A percentile compares a stretch with the other conserved stretches of the same genome.
These are phyloP conservation scores for Ceratobasidium sp. DNA, from an alignment of 1,284 basidiomycete species.

Conservation along the genomic window DNA sequence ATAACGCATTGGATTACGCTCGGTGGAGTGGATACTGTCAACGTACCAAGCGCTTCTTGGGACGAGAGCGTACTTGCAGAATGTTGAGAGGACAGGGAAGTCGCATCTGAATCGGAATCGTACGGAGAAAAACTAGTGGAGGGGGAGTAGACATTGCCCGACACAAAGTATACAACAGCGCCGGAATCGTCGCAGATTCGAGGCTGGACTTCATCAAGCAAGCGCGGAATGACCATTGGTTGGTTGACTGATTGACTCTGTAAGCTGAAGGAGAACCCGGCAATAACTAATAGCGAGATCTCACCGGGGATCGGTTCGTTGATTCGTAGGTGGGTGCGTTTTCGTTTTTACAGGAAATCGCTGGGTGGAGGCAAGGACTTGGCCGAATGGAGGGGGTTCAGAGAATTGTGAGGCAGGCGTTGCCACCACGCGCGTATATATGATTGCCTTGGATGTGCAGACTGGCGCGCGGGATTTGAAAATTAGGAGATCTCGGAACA, in stretches of 20 bases:
- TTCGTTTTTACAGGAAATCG: too few relatives aligned
- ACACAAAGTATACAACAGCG: slow-evolving; percentile 6
- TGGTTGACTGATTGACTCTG: neutral
- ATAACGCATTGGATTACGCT: neutral
- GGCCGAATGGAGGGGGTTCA: too few relatives aligned
- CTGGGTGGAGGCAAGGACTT: too few relatives aligned
- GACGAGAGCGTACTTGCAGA: slow-evolving; percentile 22
- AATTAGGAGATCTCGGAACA: too few relatives aligned
- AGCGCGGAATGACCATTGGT: slow-evolving; percentile 1
- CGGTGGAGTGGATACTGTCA: neutral
- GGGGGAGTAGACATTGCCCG: neutral
- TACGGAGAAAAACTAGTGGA: neutral
- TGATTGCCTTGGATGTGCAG: too few relatives aligned
- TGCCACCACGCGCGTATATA: too few relatives aligned
- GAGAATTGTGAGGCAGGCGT: too few relatives aligned
- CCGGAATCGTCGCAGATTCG: slow-evolving; percentile 7
- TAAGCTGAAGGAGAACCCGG: neutral
- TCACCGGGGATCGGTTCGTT: too few relatives aligned
- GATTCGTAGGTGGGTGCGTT: too few relatives aligned
- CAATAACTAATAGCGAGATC: neutral
- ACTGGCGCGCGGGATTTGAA: too few relatives aligned
- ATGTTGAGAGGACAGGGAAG: slow-evolving; percentile 2
- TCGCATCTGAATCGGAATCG: slow-evolving; percentile 11
- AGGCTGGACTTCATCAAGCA: neutral
- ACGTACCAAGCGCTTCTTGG: slow-evolving; percentile 1